Conservation (phyloP, 768 basidiomycete genomes). For the Mycena pura region DNA sequence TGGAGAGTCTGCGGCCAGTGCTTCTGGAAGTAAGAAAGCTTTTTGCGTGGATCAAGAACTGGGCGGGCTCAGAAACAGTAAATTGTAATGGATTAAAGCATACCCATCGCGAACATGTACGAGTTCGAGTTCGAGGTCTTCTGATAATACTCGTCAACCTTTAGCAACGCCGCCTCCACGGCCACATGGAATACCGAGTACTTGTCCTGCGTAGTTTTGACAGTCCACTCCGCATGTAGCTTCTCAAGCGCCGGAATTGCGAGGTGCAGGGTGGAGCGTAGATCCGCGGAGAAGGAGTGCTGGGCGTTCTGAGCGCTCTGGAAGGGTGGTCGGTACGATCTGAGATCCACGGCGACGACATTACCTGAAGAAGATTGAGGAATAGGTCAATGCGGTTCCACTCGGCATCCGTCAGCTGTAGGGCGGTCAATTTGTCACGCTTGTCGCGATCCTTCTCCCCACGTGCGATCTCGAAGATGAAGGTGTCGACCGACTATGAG, state of each 20-base stretch:
- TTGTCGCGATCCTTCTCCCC: too few relatives aligned
- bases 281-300: slow-evolving; percentile 39
- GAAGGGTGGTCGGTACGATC: too few relatives aligned
- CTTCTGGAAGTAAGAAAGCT: slow-evolving; percentile 5
- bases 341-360: too few relatives aligned
- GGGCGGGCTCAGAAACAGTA: not conserved
- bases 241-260: slow-evolving; percentile 39
- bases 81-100: slow-evolving; percentile 2
- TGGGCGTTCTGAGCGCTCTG: slow-evolving; percentile 39
- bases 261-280: slow-evolving; percentile 31
- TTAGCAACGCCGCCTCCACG: slow-evolving; percentile 26
- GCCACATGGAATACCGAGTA: slow-evolving; percentile 31
- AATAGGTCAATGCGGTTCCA: too few relatives aligned
- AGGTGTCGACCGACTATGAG: too few relatives aligned
- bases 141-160: slow-evolving; percentile 35
- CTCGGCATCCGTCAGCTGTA: too few relatives aligned
- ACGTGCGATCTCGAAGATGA: too few relatives aligned
- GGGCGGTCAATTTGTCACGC: too few relatives aligned
- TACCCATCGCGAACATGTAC: slow-evolving; percentile 36
- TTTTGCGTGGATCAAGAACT: slow-evolving; percentile 10
- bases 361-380: too few relatives aligned
- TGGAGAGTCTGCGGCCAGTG: slow-evolving; percentile 8
- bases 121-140: slow-evolving; percentile 35
- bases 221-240: slow-evolving; percentile 34
- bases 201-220: not conserved